A percentile compares a stretch with the other conserved stretches of the same genome.
phyloP scores from a whole-genome alignment of 345 rosid species.

The Eucalyptus cloeziana region DNA sequence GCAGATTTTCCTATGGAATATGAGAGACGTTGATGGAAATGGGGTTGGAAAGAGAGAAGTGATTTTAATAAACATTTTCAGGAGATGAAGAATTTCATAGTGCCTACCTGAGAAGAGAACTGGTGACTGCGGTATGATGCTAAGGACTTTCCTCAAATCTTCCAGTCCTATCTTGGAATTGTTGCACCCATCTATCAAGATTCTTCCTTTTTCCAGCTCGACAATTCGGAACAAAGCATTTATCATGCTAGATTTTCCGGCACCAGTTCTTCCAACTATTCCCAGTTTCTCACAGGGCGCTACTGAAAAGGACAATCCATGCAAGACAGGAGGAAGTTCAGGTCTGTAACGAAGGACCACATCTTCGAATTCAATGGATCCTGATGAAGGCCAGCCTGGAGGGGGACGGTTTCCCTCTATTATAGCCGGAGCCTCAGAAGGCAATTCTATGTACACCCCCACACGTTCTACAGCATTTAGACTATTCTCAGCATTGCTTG shows the following conservation, averaged over 20 bases:
- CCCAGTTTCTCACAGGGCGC: constrained; percentile 76
- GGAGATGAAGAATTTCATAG: neutral
- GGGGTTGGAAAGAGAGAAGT: neutral
- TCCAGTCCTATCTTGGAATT: constrained; percentile 52
- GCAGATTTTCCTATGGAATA: neutral
- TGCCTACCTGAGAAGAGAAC: constrained; percentile 77
- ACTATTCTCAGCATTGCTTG: constrained; percentile 88
- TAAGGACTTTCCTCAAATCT: constrained; percentile 69
- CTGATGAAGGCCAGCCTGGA: constrained; percentile 78
- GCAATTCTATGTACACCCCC: constrained; percentile 76
- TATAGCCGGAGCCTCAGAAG: constrained; percentile 66
- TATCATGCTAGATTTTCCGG: constrained; percentile 89
- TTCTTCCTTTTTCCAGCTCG: constrained; percentile 77
- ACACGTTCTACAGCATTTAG: constrained; percentile 90
- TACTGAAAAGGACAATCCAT: constrained; percentile 56
- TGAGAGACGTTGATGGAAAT: neutral
- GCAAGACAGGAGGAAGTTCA: constrained; percentile 82
- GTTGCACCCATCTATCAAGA: constrained; percentile 59
- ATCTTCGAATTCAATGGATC: constrained; percentile 64
- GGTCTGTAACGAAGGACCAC: constrained; percentile 77
- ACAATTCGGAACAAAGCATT: constrained; percentile 87
- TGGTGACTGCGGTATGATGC: constrained; percentile 89
- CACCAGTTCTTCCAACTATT: constrained; percentile 96
- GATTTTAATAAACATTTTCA: neutral
- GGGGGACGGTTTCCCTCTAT: constrained; percentile 58